Percentiles rank a stretch among this genome's conserved stretches.
phyloP scores from a whole-genome alignment of 495 filamentous ascomycete genomes.

The Aspergillus indologenus region DNA sequence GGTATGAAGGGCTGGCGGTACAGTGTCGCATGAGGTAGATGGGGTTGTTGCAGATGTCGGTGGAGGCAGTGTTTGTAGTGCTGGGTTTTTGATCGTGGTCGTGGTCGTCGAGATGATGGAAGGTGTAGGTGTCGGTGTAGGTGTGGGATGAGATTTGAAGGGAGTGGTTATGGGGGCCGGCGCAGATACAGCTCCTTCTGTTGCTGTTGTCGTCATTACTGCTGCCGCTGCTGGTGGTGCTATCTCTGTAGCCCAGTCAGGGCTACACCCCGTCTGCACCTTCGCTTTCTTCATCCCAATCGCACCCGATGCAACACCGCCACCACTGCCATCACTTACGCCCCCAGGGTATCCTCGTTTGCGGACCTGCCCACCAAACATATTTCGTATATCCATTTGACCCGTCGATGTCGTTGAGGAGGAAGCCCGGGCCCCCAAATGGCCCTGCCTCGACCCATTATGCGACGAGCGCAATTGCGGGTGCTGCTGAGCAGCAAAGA shows the following conservation, averaged over 20 bases:
- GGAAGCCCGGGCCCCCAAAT: too few relatives aligned
- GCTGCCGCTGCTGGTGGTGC: neutral
- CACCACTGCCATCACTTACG: neutral
- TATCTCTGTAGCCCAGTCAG: neutral
- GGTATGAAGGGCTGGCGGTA: neutral
- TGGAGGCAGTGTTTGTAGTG: neutral
- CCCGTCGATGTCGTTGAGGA: neutral
- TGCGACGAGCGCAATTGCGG: neutral
- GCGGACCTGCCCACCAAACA: constrained; percentile 32
- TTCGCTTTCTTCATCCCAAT: neutral
- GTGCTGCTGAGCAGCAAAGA: neutral
- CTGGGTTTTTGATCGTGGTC: neutral
- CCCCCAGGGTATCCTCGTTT: constrained; percentile 15
- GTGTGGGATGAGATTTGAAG: neutral
- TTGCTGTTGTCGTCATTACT: neutral
- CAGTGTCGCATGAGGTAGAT: neutral
- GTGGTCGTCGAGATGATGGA: constrained; percentile 5
- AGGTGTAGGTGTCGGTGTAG: neutral
- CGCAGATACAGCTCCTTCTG: too few relatives aligned
- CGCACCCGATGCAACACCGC: neutral
- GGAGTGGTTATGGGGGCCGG: too few relatives aligned
- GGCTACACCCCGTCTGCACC: neutral
- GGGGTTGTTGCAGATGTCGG: neutral
- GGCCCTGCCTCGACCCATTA: neutral
- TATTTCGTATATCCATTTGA: constrained; percentile 39